phyloP scores from a whole-genome alignment of 1,284 basidiomycete species.

The Pholiota adiposa region DNA sequence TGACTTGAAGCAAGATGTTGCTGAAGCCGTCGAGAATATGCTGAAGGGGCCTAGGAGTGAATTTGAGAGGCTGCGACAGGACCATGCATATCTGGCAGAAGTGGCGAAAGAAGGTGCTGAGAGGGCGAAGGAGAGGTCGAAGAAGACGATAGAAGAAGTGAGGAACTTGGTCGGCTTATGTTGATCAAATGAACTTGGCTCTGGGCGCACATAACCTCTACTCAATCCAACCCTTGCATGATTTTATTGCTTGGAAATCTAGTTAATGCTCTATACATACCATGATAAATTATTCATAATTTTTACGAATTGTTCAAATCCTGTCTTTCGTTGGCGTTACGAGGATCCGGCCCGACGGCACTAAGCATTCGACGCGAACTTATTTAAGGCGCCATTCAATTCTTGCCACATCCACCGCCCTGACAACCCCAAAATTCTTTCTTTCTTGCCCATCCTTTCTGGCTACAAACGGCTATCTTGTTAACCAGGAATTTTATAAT shows the following conservation, averaged over 20 bases:
- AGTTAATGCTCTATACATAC: background rate
- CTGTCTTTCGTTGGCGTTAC: no score
- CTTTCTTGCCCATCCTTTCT: background rate
- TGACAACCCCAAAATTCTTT: background rate
- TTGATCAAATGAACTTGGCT: no score
- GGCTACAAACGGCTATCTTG: background rate
- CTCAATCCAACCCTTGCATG: no score
- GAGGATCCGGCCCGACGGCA: no score
- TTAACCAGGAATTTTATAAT: background rate
- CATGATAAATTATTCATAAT: no score
- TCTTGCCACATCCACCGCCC: background rate
- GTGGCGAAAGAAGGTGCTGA: conserved; percentile 70
- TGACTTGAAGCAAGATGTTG: conserved; percentile 74
- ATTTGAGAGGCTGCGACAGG: conserved; percentile 66
- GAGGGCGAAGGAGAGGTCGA: conserved; percentile 66
- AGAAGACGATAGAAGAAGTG: conserved; percentile 70
- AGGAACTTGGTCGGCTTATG: conserved; percentile 67
- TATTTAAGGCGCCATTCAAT: background rate
- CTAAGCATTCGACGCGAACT: no score
- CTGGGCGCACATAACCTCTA: no score
- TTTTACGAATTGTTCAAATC: no score
- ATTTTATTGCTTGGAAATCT: background rate
- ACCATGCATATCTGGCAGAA: conserved; percentile 64
- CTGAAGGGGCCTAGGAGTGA: conserved; percentile 74
- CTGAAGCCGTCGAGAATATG: conserved; percentile 73